These are phyloP conservation scores for Rhododendron ovatum DNA, from an alignment of 148 eudicot genomes.

Conservation along the genomic window DNA sequence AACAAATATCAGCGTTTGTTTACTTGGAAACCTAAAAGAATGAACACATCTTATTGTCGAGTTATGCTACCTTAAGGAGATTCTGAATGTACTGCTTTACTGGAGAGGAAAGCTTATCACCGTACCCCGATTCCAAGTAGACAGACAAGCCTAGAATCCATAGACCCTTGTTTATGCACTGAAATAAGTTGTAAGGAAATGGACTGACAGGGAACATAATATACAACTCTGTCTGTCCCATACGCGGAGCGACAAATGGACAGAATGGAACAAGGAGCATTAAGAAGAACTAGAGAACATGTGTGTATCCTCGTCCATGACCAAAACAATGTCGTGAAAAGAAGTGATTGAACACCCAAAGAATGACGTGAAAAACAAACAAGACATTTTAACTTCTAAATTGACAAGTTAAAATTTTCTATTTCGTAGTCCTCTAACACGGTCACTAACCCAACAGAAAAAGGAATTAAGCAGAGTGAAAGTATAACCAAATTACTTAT, in stretches of 20 bases:
- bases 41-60: background rate
- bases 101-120: conserved; percentile 52
- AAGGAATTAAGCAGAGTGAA: background rate
- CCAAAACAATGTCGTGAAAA: background rate
- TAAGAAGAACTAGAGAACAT: background rate
- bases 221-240: background rate
- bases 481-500: background rate
- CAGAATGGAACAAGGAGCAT: background rate
- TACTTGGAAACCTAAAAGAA: background rate
- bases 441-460: background rate
- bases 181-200: background rate
- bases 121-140: conserved; percentile 56
- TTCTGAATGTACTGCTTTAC: conserved; percentile 59
- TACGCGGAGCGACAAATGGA: background rate
- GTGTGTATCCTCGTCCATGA: background rate
- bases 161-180: background rate
- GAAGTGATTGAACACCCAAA: background rate
- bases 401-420: background rate
- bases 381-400: background rate
- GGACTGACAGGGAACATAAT: background rate
- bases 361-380: background rate
- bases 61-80: conserved; percentile 60
- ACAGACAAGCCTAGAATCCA: conserved; percentile 47
- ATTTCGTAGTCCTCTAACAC: background rate
- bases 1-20: background rate